Evolutionary conservation across 1,284 basidiomycete species (phyloP).

Genomic region (Cutaneotrichosporon cutaneum): DNA sequence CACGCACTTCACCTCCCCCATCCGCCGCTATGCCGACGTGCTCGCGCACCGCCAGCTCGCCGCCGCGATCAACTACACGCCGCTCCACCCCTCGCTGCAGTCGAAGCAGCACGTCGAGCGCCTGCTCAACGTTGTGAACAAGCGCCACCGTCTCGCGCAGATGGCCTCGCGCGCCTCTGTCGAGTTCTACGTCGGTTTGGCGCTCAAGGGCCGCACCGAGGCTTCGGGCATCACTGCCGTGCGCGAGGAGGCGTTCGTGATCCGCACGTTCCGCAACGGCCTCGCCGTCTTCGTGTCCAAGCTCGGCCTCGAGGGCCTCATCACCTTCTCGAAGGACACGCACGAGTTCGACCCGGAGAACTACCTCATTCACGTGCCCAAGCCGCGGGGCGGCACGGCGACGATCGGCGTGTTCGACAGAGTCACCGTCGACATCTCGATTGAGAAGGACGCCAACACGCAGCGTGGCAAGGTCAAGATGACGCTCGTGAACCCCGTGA

Average conservation of each 20-base stretch:
- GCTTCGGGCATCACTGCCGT: conserved; percentile 44
- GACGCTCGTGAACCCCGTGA: conserved; percentile 54
- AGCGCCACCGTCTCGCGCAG: conserved; percentile 91
- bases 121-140: conserved; percentile 80
- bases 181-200: conserved; percentile 95
- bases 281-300: conserved; percentile 91
- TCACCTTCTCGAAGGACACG: conserved; percentile 83
- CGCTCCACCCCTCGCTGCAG: conserved; percentile 82
- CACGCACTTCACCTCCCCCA: conserved; percentile 95
- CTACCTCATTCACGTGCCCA: conserved; percentile 75
- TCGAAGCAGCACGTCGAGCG: conserved; percentile 87
- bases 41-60: conserved; percentile 91
- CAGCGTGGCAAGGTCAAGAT: conserved; percentile 90
- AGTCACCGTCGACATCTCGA: conserved; percentile 81
- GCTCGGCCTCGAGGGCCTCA: conserved; percentile 91
- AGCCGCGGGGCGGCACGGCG: conserved; percentile 53
- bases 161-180: conserved; percentile 94
- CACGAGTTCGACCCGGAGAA: conserved; percentile 85
- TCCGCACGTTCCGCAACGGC: conserved; percentile 91
- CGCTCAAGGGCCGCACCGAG: conserved; percentile 69
- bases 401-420: conserved; percentile 87
- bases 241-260: conserved; percentile 88
- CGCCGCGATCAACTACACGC: conserved; percentile 79
- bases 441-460: conserved; percentile 93
- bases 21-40: conserved; percentile 92